Base-by-base conservation (phyloP, 805 yeast species). In the Danielia reshetovae region DNA sequence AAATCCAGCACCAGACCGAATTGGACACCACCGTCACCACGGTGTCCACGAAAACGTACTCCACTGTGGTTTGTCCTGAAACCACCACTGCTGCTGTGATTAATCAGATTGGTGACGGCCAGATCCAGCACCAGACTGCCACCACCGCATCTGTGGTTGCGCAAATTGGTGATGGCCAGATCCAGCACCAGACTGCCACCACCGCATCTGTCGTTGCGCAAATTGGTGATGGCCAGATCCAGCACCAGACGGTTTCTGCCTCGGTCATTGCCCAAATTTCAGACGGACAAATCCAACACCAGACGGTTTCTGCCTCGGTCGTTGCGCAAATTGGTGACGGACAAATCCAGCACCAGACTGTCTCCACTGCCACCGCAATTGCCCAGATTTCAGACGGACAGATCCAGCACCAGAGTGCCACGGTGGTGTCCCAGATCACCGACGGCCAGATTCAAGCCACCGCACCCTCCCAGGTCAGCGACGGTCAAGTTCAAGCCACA, bases 221-320 rank as follows among this genome's bases (percentile, higher is more conserved):
- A 52, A 68, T 70, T 36, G 65, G 68, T 11, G 68, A 65, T 34
- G 74, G 74, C 39, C 70, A 66, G 54, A 57, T 72, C 38, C 77
- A 72, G 52, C 70, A 70, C 42, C 66, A 61, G 42, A 65, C 70
- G 29, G 22, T 41, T 24, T 30, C 57, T 31, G 48, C 48, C 15
- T 40, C 53, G 9, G 51, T 49, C 3, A 39, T 51, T 12, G 41
- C 46, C 43, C 57, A 52, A 28, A 53, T 52, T 23, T 48, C 49
- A 5, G 58, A 53, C 28, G 58, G 58, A 18, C 58, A 54, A 30
- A 51, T 54, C 38, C 57, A 52, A 36, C 51, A 50, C 34, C 54
- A 52, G 27, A 46, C 52, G 33, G 37, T 38, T 17, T 23, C 48
- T 27, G 52, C 53, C 23, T 38, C 48, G 2, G 54, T 47, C 15